Evolutionary conservation across 2,329 filamentous ascomycete species (phyloP), one percentile per base, ranked within the genome.

Genomic region (Trichoderma arundinaceum): DNA sequence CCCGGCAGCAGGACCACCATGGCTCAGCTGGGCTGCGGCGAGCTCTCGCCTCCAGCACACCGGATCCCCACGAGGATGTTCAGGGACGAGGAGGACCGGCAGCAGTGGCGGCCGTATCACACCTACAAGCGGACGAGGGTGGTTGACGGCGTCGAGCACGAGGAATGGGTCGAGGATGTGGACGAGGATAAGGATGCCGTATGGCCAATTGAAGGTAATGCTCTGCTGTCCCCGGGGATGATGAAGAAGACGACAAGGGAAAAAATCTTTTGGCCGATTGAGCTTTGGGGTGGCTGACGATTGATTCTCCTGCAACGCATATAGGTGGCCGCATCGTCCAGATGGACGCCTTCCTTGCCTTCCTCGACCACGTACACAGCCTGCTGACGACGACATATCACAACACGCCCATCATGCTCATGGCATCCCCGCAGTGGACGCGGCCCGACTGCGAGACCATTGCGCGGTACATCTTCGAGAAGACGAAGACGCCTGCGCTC

Each of bases 61-160:
- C 91, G 93, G 71, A 86, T 98, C 71, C 88, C 91, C 38, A 97
- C 94, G 78, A 90, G 95, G 81, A 97, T 99, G 93, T 99, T 98
- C 61, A 88, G 89, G 71, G 93, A 96, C 66, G 88, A 91, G 74
- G 93, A 88, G 74, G 91, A 94, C 38, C 87, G 83, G 81, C 77
- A 82, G 73, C 93, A 94, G 41, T 88, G 84, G 81, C 77, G 82
- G 74, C 93, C 94, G 1, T 91, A 92, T 72, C 90, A 91, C 74
- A 91, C 95, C 32, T 90, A 88, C 62, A 89, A 83, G 79, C 83
- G 83, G 71, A 86, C 81, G 76, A 88, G 83, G 80, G 75, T 78
- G 35, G 77, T 75, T 17, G 81, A 83, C 64, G 80, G 82, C 19
- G 75, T 73, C 10, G 78, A 81, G 53, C 86, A 88, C 33, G 86